phyloP scores from a whole-genome alignment of 2,329 filamentous ascomycete species.

The Mycocentrospora acerina region DNA sequence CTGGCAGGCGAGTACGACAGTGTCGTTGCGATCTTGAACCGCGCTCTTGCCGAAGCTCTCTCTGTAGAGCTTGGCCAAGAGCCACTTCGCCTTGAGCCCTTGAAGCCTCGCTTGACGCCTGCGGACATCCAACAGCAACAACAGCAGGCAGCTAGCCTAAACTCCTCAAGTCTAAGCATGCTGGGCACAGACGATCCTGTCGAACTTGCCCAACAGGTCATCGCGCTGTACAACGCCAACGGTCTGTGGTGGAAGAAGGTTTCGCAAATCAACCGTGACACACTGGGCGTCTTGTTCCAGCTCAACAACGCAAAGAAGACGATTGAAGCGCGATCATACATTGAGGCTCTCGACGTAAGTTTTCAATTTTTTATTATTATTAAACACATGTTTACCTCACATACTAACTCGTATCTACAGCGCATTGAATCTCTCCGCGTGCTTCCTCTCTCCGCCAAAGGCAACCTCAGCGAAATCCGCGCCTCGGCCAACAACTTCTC shows the following conservation, averaged over 20 bases:
- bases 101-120: conserved; percentile 65
- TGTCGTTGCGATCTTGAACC: conserved; percentile 87
- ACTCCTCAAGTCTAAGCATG: conserved; percentile 58
- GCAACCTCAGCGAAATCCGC: conserved; percentile 78
- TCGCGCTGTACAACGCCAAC: conserved; percentile 61
- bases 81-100: conserved; percentile 72
- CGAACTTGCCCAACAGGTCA: conserved; percentile 63
- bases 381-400: background rate
- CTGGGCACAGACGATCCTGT: conserved; percentile 69
- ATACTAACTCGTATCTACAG: conserved; percentile 45
- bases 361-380: background rate
- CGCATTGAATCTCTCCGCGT: conserved; percentile 74
- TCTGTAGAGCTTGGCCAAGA: conserved; percentile 83
- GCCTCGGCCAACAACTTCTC: conserved; percentile 79
- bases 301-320: conserved; percentile 63
- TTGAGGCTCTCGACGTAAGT: conserved; percentile 66
- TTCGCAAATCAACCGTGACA: conserved; percentile 57
- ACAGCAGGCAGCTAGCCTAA: conserved; percentile 29
- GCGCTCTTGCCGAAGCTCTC: conserved; percentile 85
- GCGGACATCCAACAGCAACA: conserved; percentile 35
- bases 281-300: conserved; percentile 59
- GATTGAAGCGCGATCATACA: conserved; percentile 61
- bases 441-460: conserved; percentile 73
- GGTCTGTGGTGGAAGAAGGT: conserved; percentile 63
- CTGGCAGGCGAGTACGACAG: conserved; percentile 93